phyloP scores from a whole-genome alignment of 345 rosid genomes.

The Schrenkiella parvula region DNA sequence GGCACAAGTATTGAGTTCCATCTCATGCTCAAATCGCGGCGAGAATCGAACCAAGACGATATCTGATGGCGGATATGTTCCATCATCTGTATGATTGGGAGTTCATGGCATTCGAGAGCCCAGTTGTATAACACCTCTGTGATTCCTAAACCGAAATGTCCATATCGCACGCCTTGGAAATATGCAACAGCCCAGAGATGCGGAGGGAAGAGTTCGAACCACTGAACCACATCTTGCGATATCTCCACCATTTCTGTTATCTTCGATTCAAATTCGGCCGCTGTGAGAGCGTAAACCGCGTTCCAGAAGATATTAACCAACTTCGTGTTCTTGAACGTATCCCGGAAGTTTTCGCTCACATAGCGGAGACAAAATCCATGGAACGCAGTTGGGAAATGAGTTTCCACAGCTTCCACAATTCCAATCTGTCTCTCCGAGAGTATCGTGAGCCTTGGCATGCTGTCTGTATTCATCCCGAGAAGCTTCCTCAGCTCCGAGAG shows the following conservation, averaged over 20 bases:
- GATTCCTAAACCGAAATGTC: conserved; percentile 82
- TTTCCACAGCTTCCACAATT: conserved; percentile 86
- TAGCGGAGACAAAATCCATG: conserved; percentile 93
- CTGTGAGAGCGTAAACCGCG: conserved; percentile 89
- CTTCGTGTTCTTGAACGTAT: conserved; percentile 90
- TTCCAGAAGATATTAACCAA: conserved; percentile 93
- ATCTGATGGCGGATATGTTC: conserved; percentile 74
- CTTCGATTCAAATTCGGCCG: conserved; percentile 78
- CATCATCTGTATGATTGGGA: conserved; percentile 91
- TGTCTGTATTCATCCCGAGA: conserved; percentile 85
- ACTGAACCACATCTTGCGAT: conserved; percentile 64
- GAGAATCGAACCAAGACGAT: conserved; percentile 53
- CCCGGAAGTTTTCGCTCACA: conserved; percentile 88
- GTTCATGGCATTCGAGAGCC: conserved; percentile 98
- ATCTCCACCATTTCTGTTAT: conserved; percentile 86
- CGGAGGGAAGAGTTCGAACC: conserved; percentile 83
- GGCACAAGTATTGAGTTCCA: conserved; percentile 89
- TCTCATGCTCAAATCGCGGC: conserved; percentile 76
- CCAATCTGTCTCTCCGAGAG: conserved; percentile 88
- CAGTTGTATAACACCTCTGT: conserved; percentile 81
- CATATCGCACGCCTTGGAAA: conserved; percentile 84
- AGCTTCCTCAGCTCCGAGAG: conserved; percentile 93
- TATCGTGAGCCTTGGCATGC: conserved; percentile 96
- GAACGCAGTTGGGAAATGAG: conserved; percentile 92
- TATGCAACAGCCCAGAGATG: conserved; percentile 92